Conservation (phyloP, 805 yeast species). For the Starmerella powellii region DNA sequence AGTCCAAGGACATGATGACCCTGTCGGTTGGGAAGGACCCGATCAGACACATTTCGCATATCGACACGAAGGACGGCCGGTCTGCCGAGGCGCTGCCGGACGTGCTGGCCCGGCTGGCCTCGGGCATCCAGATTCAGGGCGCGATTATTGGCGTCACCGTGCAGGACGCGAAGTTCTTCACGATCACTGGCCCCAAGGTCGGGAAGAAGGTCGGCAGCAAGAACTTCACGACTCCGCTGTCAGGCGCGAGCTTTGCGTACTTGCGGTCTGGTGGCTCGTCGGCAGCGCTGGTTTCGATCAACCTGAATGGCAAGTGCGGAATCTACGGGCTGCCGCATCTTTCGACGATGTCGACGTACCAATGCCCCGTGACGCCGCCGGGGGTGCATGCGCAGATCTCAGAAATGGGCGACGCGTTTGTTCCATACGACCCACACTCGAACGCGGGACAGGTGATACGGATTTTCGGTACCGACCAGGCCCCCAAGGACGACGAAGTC, state of each 20-base stretch:
- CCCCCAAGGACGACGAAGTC: constrained; percentile 36
- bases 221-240: constrained; percentile 41
- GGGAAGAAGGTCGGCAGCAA: constrained; percentile 49
- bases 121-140: constrained; percentile 53
- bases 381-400: constrained; percentile 20
- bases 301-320: constrained; percentile 16
- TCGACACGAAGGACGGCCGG: constrained; percentile 47
- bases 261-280: constrained; percentile 38
- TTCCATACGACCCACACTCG: constrained; percentile 43
- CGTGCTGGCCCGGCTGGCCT: constrained; percentile 44
- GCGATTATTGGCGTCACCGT: constrained; percentile 44
- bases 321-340: constrained; percentile 22
- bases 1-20: constrained; percentile 40
- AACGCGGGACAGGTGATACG: constrained; percentile 42
- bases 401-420: constrained; percentile 30
- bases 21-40: constrained; percentile 41
- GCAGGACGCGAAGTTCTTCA: constrained; percentile 45
- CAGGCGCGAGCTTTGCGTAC: constrained; percentile 43
- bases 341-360: constrained; percentile 17
- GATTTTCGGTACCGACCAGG: constrained; percentile 36
- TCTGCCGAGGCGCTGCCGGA: constrained; percentile 54
- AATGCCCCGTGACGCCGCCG: constrained; percentile 10
- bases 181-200: constrained; percentile 43
- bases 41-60: constrained; percentile 45
- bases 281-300: constrained; percentile 25